Base-by-base conservation (phyloP, 1,284 basidiomycete species). In the Xerocomus amazonicus region DNA sequence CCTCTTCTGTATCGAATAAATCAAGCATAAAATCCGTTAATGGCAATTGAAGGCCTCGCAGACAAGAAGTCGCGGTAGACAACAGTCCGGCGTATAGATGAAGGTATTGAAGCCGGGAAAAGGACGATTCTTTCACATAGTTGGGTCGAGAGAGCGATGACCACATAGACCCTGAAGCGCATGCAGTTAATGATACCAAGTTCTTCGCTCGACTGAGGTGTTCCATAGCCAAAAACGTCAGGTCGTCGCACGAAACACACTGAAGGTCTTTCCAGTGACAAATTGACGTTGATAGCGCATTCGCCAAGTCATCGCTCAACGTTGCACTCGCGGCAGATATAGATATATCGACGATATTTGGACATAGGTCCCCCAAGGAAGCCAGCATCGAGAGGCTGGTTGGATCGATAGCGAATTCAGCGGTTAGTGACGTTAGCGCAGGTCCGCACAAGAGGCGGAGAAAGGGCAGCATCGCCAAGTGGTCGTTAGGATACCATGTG, bases 361-460 rank as follows among this genome's bases (percentile, higher is more conserved):
- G 65, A 50, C 61, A 62, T 8, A 47, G 12, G 0, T 12, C 34
- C 12, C 62, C 61, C 27, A 62, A 23, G 3, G 33, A 33, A 16
- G 52, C 45, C 9, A 67, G 42, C 44, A 48, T 36, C 3, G 46
- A 34, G 37, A 67, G 56, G 32, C 52, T 62, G 19, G 39, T 31
- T 0, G 51, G 37, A 45, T 66, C 52, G 3, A 43, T 44, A 2
- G 46, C 50, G 45, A 62, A 63, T 43, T 66, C 62, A 4, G 47
- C 58, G 1, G 51, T 63, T 1, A 65, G 34, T 8, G 50, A 43
- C 8, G 49, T 61, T 14, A 62, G 39, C 4, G 62, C 9, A 12
- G 64, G 47, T 9, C 63, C 60, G n/a, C 63, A 62, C 13, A 65
- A 17, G 23, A 62, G 55, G 13, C 53, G 60, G 32, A 66, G 29